Conservation (phyloP, 1,284 basidiomycete species). For the Pseudozyma hubeiensis region DNA sequence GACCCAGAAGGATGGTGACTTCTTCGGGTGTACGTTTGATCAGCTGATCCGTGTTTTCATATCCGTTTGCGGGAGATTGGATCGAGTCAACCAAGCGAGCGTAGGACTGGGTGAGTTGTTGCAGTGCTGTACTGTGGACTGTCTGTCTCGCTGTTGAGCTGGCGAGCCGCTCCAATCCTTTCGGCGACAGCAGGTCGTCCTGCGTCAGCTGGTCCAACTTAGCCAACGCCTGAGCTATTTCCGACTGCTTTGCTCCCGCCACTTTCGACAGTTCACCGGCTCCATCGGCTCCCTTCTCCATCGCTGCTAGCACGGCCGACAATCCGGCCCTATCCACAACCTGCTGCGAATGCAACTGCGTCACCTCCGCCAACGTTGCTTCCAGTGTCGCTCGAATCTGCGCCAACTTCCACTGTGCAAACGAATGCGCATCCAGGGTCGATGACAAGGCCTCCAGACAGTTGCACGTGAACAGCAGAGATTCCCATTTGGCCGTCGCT, state of each 20-base stretch:
- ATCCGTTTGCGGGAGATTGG: constrained; percentile 9
- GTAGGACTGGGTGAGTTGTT: constrained; percentile 35
- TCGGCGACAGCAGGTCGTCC: constrained; percentile 44
- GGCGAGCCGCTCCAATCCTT: constrained; percentile 21
- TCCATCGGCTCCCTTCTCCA: neutral
- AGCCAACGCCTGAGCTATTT: constrained; percentile 15
- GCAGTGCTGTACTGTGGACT: constrained; percentile 38
- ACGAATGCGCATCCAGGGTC: constrained; percentile 18
- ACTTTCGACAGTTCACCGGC: constrained; percentile 4
- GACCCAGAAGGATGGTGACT: constrained; percentile 47
- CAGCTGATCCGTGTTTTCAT: constrained; percentile 11
- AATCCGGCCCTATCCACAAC: constrained; percentile 28
- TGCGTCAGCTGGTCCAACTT: constrained; percentile 40
- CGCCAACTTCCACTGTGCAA: constrained; percentile 23
- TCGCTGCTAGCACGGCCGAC: constrained; percentile 2
- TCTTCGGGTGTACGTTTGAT: constrained; percentile 35
- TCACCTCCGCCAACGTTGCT: constrained; percentile 2
- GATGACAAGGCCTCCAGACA: constrained; percentile 42
- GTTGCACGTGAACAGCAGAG: constrained; percentile 44
- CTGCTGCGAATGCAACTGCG: constrained; percentile 14
- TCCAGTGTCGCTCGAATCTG: constrained; percentile 6
- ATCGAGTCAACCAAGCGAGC: constrained; percentile 18
- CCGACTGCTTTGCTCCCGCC: neutral
- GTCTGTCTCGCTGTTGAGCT: constrained; percentile 22
- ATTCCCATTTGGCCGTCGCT: constrained; percentile 39